These are phyloP conservation scores for Amanita fuliginea DNA, from an alignment of 768 basidiomycete genomes.

Conservation along the genomic window DNA sequence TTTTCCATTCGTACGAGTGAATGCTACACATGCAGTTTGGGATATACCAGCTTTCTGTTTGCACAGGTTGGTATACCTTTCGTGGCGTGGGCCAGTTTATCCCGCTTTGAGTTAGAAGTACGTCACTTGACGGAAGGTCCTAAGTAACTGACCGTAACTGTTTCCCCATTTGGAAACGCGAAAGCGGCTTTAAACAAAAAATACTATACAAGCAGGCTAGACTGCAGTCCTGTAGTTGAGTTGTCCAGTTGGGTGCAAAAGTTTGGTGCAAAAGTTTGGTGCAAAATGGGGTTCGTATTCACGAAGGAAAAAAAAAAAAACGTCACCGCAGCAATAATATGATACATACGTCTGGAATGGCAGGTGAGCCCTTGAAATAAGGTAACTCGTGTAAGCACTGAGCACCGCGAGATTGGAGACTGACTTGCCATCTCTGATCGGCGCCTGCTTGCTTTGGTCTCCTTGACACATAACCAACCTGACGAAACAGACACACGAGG, in stretches of 20 bases:
- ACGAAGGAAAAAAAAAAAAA: too few relatives aligned
- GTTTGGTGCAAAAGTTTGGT: conserved; percentile 1
- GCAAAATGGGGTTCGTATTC: background rate
- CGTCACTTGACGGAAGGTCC: background rate
- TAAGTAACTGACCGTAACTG: background rate
- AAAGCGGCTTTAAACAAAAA: background rate
- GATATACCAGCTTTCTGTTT: background rate
- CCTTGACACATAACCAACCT: background rate
- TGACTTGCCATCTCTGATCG: background rate
- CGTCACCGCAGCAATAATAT: background rate
- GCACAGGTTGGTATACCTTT: background rate
- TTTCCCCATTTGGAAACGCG: background rate
- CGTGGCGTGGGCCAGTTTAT: background rate
- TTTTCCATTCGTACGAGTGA: background rate
- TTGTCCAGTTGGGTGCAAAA: background rate
- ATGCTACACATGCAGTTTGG: background rate
- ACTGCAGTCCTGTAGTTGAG: background rate
- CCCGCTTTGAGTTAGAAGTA: background rate
- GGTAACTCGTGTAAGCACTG: background rate
- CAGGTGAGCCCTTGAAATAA: background rate
- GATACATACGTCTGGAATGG: background rate
- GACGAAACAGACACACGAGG: background rate
- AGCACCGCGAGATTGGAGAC: background rate
- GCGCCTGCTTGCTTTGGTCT: background rate
- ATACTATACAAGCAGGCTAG: too few relatives aligned